Evolutionary conservation across 2,329 filamentous ascomycete species (phyloP), one percentile per base, ranked within the genome.

Genomic region (Thelonectria blattea): DNA sequence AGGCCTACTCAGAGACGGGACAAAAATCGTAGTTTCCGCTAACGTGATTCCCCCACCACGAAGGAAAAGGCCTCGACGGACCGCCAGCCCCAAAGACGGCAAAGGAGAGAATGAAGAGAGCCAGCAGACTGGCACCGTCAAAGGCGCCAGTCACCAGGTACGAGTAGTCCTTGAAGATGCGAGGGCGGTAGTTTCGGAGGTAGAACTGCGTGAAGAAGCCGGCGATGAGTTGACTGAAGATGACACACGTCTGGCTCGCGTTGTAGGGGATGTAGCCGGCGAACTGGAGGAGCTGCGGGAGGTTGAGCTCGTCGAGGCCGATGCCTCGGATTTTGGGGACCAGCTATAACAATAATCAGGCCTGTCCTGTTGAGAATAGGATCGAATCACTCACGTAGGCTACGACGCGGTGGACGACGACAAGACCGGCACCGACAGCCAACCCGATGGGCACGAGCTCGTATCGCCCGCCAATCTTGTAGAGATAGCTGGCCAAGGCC

Each of bases 261-360:
- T 85, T 84, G 72, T 84, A 85, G 0, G 83, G 83, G 54, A 86
- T 81, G 55, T 75, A 85, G 14, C 83, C 83, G 9, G 81, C 79
- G 56, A 78, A 85, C 64, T 84, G 82, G 54, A 85, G 80, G 57
- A 85, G 80, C 63, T 85, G 83, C 0, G 83, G 77, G 53, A 85
- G 66, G 65, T 85, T 86, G 71, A 85, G 72, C 12, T 82, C 79
- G 2, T 63, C 58, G 2, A 80, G 60, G 0, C 75, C 71, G 50
- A 84, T 77, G 14, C 69, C 69, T 7, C 75, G 71, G 56, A 85
- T 75, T 45, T 76, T 82, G 22, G 83, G 83, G 2, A 78, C 60
- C 57, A 83, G 80, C 80, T 83, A 51, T 1, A 6, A 42, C 7
- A 6, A 34, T 8, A 1, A 1, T 4, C 8, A 30, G 27, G 8